These are phyloP conservation scores for Cryphonectria naterciae DNA, from an alignment of 2,329 filamentous ascomycete genomes.

Conservation along the genomic window DNA sequence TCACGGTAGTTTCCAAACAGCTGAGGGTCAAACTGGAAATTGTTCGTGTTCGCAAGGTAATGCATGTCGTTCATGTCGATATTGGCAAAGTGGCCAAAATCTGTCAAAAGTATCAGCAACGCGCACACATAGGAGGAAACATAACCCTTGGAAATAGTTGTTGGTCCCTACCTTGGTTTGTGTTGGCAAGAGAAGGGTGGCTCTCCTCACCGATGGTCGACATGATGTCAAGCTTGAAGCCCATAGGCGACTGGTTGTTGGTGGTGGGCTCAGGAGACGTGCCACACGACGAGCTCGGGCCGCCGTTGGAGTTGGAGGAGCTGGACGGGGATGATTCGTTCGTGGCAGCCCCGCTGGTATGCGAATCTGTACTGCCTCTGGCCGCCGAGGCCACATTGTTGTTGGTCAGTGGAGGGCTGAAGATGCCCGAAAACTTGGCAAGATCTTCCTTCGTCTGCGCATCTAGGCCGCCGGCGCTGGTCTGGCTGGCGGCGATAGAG, in stretches of 20 bases:
- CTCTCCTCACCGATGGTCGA: conserved; percentile 68
- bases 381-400: conserved; percentile 49
- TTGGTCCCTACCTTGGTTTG: conserved; percentile 43
- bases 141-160: no score
- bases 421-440: conserved; percentile 60
- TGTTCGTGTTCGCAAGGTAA: conserved; percentile 78
- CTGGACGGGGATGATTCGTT: conserved; percentile 68
- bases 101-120: conserved; percentile 37
- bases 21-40: conserved; percentile 86
- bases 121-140: no score
- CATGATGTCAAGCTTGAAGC: conserved; percentile 66
- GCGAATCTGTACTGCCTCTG: conserved; percentile 56
- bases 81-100: conserved; percentile 44
- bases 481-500: conserved; percentile 40
- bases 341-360: conserved; percentile 53
- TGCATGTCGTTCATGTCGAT: conserved; percentile 65
- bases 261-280: conserved; percentile 74
- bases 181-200: conserved; percentile 56
- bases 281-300: conserved; percentile 69
- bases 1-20: conserved; percentile 93
- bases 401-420: conserved; percentile 59
- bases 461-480: conserved; percentile 41
- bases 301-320: conserved; percentile 63
- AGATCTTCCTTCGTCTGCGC: conserved; percentile 52
- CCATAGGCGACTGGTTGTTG: conserved; percentile 70